Percentiles rank a stretch among this genome's conserved stretches.
Evolutionary conservation across 2,329 filamentous ascomycete species (phyloP).

Genomic region (Anisogramma anomala): DNA sequence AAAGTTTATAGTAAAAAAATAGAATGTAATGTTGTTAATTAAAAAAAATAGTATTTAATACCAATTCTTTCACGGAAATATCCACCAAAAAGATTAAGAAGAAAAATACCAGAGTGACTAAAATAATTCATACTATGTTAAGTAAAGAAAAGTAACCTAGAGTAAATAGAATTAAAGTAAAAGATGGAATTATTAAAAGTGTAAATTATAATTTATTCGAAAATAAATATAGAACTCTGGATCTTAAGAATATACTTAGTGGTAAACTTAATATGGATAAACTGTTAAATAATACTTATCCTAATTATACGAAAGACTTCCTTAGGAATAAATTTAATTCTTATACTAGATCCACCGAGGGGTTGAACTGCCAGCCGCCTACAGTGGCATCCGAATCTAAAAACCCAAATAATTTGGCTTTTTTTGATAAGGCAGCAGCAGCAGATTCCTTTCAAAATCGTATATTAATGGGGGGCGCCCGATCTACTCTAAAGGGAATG

Average conservation of each 20-base stretch:
- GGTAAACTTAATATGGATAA: conserved; percentile 17
- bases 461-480: too few species aligned
- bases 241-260: conserved; percentile 17
- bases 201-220: conserved; percentile 18
- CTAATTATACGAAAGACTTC: conserved; percentile 12
- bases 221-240: conserved; percentile 19
- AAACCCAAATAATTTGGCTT: too few species aligned
- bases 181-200: conserved; percentile 17
- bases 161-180: conserved; percentile 21
- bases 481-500: too few species aligned
- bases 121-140: conserved; percentile 21
- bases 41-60: conserved; percentile 22
- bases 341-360: background rate
- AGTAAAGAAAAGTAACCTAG: conserved; percentile 19
- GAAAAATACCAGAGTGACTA: conserved; percentile 20
- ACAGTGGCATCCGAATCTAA: too few species aligned
- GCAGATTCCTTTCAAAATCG: too few species aligned
- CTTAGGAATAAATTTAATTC: conserved; percentile 1
- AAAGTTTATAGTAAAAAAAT: conserved; percentile 20
- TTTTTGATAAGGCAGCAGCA: too few species aligned
- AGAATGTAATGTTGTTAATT: conserved; percentile 22
- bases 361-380: too few species aligned
- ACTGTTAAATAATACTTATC: conserved; percentile 15
- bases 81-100: conserved; percentile 21
- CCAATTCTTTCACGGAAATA: conserved; percentile 19